phyloP scores from a whole-genome alignment of 495 filamentous ascomycete species.

The Neurospora intermedia region DNA sequence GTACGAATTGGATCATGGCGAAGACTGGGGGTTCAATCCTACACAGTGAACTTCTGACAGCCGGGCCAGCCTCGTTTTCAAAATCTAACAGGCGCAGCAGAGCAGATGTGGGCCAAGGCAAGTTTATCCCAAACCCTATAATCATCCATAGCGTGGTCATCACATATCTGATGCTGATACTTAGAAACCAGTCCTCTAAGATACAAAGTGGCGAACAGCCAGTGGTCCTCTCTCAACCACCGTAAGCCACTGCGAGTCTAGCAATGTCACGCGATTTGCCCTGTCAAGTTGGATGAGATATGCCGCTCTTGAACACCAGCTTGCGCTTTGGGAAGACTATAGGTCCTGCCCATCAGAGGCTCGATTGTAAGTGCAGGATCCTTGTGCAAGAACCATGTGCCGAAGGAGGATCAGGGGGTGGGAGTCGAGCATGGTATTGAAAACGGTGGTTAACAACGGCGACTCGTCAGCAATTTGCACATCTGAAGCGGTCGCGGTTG shows the following conservation, averaged over 20 bases:
- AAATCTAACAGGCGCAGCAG: background rate
- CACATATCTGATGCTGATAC: background rate
- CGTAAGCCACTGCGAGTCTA: background rate
- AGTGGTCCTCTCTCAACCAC: background rate
- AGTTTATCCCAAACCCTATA: background rate
- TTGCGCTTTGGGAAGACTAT: background rate
- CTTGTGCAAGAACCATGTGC: background rate
- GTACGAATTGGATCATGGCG: background rate
- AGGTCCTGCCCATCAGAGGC: background rate
- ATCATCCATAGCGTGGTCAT: background rate
- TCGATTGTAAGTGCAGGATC: background rate
- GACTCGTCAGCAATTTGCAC: background rate
- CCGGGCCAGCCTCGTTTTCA: background rate
- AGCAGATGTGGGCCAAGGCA: background rate
- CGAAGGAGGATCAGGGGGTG: background rate
- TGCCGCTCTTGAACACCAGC: background rate
- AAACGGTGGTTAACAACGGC: background rate
- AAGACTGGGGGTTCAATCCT: background rate
- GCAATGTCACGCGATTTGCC: background rate
- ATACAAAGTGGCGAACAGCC: background rate
- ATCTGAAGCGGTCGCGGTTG: background rate
- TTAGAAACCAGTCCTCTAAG: background rate
- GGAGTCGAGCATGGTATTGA: background rate
- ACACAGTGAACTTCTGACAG: background rate
- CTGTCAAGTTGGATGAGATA: background rate